Evolutionary conservation across 2,329 filamentous ascomycete genomes (phyloP), one percentile per base, ranked within the genome.

Genomic region (Geosmithia flava): DNA sequence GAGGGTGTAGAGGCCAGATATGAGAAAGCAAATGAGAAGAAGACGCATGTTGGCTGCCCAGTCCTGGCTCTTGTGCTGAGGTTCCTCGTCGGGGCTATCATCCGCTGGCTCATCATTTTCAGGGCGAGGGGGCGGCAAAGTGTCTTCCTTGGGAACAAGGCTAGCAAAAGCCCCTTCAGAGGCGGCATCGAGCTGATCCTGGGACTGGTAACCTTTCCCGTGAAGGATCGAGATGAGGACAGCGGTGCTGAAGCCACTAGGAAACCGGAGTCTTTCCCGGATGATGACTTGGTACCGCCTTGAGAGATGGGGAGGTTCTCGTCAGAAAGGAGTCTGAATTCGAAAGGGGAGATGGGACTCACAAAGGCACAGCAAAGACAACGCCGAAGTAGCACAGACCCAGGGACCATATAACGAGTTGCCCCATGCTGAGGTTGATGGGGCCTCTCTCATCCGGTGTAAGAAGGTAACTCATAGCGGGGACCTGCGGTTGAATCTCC

Each of bases 381-480:
- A 97, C 93, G 0, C 93, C 93, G 61, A 98, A 98, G 59, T 97
- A 91, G 61, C 90, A 96, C 16, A 98, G 78, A 0, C 93, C 93
- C 48, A 98, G 64, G 23, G 88, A 86, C 93, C 93, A 98, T 7
- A 96, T 63, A 7, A 95, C 81, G 53, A 96, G 68, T 62, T 89
- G 88, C 70, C 81, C 79, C 39, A 87, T 74, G 37, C 80, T 79
- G 43, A 95, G 67, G 48, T 76, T 70, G 17, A 95, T 65, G 0
- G 88, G 87, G 0, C 88, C 89, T 50, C 82, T 80, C 66, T 98
- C 93, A 17, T 86, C 81, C 2, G 78, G 68, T 47, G 76, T 81
- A 47, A 98, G 66, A 45, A 98, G 69, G 56, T 87, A 96, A 59
- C 95, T 87, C 70, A 98, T 75, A 0, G 91, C 91, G 1, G 93